Base-by-base conservation (phyloP, 1,284 basidiomycete species). In the Apiotrichum brassicae region DNA sequence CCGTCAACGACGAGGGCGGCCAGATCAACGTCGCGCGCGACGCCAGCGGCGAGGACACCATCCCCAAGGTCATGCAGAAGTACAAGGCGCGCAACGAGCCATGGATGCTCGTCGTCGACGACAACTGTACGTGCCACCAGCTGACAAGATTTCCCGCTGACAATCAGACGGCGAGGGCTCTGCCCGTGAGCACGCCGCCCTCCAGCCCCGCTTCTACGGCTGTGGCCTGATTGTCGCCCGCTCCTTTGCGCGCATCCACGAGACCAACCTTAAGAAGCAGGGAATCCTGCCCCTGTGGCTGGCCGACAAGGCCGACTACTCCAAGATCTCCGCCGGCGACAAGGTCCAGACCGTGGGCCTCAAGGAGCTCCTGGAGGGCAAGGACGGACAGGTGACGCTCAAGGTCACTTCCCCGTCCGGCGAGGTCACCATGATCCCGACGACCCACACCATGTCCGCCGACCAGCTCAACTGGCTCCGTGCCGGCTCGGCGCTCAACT, bases 241-340 rank as follows among this genome's bases (percentile, higher is more conserved):
- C 28, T 97, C 92, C 3, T 98, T 99, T 64, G 95, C 95, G 56
- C 87, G 95, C 58, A 99, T 99, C 56, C 95, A 99, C 74, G 91
- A 97, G 75, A 97, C 93, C 13, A 97, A 97, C 75, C 76, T 97
- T 54, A 95, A 95, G 78, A 97, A 97, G 82, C 92, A 97, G 81
- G 92, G 91, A 42, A 76, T 97, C 45, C 78, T 97, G 14, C 93
- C 92, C 9, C 76, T 97, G 8, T 94, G 89, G 85, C 88, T 97
- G 63, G 79, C 75, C n/a, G 79, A 94, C 70, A 88, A 87, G 71
- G 74, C 76, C 16, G 89, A 95, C 72, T 97, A 97, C 71, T 70
- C 76, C 40, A 82, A 81, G 46, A 89, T 97, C 60, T 82, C 81
- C 16, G 81, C 90, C 23, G 87, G 87, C 16, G 91, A 95, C 63